These are phyloP conservation scores for Candida insectalens DNA, from an alignment of 805 yeast genomes.

Conservation along the genomic window DNA sequence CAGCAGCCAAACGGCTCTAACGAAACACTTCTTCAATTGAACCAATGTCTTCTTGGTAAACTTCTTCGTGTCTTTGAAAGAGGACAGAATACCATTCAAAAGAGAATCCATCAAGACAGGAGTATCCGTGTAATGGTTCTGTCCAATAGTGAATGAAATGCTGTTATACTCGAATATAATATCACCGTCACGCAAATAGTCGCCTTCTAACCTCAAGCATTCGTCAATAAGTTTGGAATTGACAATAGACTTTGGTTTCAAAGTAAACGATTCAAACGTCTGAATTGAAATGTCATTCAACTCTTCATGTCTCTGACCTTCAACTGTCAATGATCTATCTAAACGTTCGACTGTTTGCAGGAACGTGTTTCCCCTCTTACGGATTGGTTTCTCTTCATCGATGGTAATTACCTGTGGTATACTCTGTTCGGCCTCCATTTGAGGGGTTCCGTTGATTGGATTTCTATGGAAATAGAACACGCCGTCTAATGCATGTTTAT, in stretches of 20 bases:
- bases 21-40: conserved; percentile 15
- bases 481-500: background rate
- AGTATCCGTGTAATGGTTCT: conserved; percentile 2
- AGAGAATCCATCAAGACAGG: background rate
- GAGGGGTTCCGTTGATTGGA: conserved; percentile 17
- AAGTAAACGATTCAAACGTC: conserved; percentile 5
- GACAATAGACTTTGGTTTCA: conserved; percentile 8
- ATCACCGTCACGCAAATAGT: conserved; percentile 7
- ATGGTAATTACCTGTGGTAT: background rate
- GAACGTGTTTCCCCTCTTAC: background rate
- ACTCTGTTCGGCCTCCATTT: conserved; percentile 13
- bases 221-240: conserved; percentile 10
- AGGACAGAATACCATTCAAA: conserved; percentile 4
- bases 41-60: conserved; percentile 3
- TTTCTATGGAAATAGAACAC: conserved; percentile 16
- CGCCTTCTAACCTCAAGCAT: conserved; percentile 11
- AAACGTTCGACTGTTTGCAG: background rate
- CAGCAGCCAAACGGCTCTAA: conserved; percentile 15
- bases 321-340: background rate
- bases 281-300: background rate
- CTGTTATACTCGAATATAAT: conserved; percentile 10
- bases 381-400: background rate
- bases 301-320: background rate
- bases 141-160: conserved; percentile 8
- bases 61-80: conserved; percentile 2